Evolutionary conservation across 345 rosid species (phyloP), one percentile per base, ranked within the genome.

Genomic region (Carallia brachiata): DNA sequence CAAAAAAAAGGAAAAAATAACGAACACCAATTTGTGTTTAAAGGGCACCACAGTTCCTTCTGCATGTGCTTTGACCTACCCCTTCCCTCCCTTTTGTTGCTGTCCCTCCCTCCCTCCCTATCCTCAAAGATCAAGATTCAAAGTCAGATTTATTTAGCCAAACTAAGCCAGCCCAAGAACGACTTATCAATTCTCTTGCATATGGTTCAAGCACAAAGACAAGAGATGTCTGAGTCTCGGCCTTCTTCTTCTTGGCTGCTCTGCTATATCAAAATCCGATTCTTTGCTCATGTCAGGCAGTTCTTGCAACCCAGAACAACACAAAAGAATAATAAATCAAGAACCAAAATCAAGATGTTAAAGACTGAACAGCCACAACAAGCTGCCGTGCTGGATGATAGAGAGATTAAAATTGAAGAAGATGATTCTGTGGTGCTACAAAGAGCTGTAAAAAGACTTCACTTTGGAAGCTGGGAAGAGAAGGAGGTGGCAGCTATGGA

Each of bases 391-490:
- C 36, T 48, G 28, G 66, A 56, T 17, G 34, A 40, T 12, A 0
- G 62, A 61, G 40, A n/a, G 15, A 37, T 48, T 40, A 71, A 62
- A 36, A 9, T 5, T 16, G 75, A 62, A 18, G 74, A 69, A 40
- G 80, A 80, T 40, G 81, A 70, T 56, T 70, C 83, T 56, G 77
- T 81, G 74, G 79, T 74, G 66, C 66, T 95, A 61, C 97, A 88
- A 40, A 95, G 74, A 74, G 83, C 96, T 4, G 99, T 95, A 56
- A 95, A 95, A 82, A 86, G 73, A 67, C 86, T 95, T 80, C 91
- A 86, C 77, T 95, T 95, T 9, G 99, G 99, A 32, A 85, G 78
- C 56, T 81, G 77, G 77, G 90, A 89, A 60, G 97, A 90, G 79
- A 90, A 89, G 73, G 87, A 84, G 73, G 75, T 75, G 61, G 97